Evolutionary conservation across 352 stramenopile genomes (phyloP).

Genomic region (Phytophthora ohioensis): DNA sequence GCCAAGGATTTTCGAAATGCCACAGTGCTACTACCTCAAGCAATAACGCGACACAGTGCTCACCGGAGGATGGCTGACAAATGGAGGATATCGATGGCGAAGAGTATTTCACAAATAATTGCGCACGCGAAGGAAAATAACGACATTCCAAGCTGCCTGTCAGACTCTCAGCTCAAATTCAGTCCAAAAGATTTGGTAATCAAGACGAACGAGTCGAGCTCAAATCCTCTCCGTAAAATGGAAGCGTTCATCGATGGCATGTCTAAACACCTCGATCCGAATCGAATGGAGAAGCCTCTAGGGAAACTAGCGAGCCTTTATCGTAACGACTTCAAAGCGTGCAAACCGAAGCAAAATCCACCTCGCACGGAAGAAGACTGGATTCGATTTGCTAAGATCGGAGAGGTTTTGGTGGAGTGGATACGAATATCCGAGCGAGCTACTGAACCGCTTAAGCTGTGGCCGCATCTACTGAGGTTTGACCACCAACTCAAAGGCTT

Average conservation of each 20-base stretch:
- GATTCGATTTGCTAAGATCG: conserved; percentile 17
- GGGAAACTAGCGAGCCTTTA: conserved; percentile 15
- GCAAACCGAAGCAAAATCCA: not conserved
- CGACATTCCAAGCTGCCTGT: not conserved
- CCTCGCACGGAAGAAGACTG: conserved; percentile 14
- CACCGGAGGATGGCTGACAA: not conserved
- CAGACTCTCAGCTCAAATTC: not conserved
- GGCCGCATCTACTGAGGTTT: conserved; percentile 5
- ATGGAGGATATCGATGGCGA: too few species aligned
- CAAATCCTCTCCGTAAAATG: conserved; percentile 6
- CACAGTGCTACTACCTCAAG: not conserved
- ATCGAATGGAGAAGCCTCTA: conserved; percentile 12
- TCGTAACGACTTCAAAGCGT: conserved; percentile 4
- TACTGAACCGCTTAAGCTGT: not conserved
- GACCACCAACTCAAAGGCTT: conserved; percentile 19
- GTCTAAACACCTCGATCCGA: not conserved
- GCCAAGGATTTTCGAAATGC: conserved; percentile 3
- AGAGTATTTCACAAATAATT: too few species aligned
- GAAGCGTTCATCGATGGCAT: conserved; percentile 6
- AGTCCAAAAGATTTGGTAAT: not conserved
- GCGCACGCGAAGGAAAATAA: not conserved
- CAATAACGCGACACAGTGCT: not conserved
- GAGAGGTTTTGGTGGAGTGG: conserved; percentile 13
- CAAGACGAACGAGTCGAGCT: not conserved
- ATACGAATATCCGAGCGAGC: conserved; percentile 7